Conservation (phyloP, 176 grass and related monocot genomes). For the Thalia dealbata region DNA sequence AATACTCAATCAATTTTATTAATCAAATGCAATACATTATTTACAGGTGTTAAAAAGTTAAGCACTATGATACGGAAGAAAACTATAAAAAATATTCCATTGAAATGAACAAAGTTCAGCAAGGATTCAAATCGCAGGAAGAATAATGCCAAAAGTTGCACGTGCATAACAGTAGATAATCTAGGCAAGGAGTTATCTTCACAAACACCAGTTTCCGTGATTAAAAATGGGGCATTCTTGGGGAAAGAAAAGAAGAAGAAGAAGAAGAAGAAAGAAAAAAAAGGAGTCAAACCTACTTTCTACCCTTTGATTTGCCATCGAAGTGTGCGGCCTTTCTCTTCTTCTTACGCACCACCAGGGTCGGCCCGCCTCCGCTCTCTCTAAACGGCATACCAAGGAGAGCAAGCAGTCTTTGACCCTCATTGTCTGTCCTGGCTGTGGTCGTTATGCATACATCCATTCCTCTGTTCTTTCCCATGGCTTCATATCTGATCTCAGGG, state of each 20-base stretch:
- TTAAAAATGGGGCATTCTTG: no score
- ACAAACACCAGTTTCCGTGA: background rate
- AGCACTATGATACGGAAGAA: no score
- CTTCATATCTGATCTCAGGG: slow-evolving; percentile 77
- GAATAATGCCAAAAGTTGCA: no score
- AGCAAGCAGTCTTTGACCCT: slow-evolving; percentile 43
- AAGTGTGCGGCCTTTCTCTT: slow-evolving; percentile 34
- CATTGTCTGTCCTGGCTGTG: slow-evolving; percentile 56
- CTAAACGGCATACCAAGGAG: slow-evolving; percentile 85
- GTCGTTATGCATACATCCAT: slow-evolving; percentile 84
- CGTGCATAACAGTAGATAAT: no score
- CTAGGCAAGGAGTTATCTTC: no score
- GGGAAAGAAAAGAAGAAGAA: background rate
- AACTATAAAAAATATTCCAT: no score
- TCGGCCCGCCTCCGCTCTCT: slow-evolving; percentile 30
- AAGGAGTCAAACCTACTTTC: background rate
- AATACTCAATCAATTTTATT: no score
- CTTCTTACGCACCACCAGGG: slow-evolving; percentile 36
- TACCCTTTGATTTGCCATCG: background rate
- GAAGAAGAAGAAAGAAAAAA: no score
- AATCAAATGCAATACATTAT: no score
- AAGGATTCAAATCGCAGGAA: no score
- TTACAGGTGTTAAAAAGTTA: no score
- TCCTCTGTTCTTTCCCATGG: slow-evolving; percentile 67
- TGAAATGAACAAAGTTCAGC: no score